phyloP scores from a whole-genome alignment of 768 basidiomycete species.

The Tylopilus vinaceipallidus region DNA sequence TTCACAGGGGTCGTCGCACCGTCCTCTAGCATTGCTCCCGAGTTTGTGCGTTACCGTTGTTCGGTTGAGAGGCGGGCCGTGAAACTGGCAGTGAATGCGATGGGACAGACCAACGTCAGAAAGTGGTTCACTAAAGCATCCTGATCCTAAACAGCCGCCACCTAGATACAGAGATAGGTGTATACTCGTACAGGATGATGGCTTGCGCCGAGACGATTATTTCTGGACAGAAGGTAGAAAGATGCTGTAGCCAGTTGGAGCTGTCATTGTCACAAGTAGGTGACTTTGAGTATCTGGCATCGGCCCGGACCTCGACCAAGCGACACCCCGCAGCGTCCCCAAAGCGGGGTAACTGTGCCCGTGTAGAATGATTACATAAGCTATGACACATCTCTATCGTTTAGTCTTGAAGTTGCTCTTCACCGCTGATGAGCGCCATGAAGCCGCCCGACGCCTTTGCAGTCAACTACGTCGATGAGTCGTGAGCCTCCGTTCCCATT shows the following conservation, averaged over 20 bases:
- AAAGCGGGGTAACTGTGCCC: too few species aligned
- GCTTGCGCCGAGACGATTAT: too few species aligned
- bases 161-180: too few species aligned
- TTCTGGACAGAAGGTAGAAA: too few species aligned
- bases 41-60: conserved; percentile 77
- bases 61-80: conserved; percentile 62
- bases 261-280: too few species aligned
- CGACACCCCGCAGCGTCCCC: too few species aligned
- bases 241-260: too few species aligned
- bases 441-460: conserved; percentile 34
- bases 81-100: conserved; percentile 61
- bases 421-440: conserved; percentile 11
- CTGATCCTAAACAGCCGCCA: not conserved
- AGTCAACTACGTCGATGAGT: conserved; percentile 66
- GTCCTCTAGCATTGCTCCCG: conserved; percentile 51
- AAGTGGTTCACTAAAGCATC: conserved; percentile 71
- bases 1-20: conserved; percentile 53
- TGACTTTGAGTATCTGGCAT: too few species aligned
- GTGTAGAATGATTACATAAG: conserved; percentile 25
- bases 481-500: conserved; percentile 43
- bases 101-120: conserved; percentile 67
- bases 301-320: too few species aligned
- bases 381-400: conserved; percentile 1
- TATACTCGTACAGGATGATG: too few species aligned
- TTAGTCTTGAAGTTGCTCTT: too few species aligned